A percentile compares a stretch with the other conserved stretches of the same genome.
Conservation (phyloP, 768 basidiomycete species). For the Agaricus sinodeliciosus region DNA sequence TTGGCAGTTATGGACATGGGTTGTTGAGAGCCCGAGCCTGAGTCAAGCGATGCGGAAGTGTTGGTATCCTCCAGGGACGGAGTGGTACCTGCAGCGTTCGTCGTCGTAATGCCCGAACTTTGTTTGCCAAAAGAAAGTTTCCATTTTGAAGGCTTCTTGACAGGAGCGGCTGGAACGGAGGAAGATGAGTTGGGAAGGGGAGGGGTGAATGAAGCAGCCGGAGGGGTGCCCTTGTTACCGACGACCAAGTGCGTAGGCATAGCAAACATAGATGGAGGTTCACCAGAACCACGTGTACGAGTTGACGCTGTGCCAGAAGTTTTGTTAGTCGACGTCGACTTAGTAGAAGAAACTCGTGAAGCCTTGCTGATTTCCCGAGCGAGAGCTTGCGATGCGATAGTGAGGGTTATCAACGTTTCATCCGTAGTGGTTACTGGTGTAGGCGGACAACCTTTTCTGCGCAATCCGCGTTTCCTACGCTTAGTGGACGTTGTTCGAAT, state of each 20-base stretch:
- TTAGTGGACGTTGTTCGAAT: constrained; percentile 70
- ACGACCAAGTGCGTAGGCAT: constrained; percentile 30
- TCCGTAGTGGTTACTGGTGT: constrained; percentile 35
- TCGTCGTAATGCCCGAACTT: constrained; percentile 25
- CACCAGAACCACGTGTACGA: constrained; percentile 26
- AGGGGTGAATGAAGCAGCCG: constrained; percentile 13
- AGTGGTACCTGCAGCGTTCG: constrained; percentile 29
- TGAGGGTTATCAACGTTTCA: constrained; percentile 62
- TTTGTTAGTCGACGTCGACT: constrained; percentile 23
- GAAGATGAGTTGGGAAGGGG: constrained; percentile 16
- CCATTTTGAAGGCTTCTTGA: constrained; percentile 86
- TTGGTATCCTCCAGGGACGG: constrained; percentile 35
- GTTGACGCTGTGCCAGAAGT: constrained; percentile 21
- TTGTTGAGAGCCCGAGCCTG: constrained; percentile 19
- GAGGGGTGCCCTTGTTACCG: constrained; percentile 15
- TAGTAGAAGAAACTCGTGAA: constrained; percentile 37
- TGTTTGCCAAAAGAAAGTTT: constrained; percentile 69
- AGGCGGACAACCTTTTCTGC: constrained; percentile 62
- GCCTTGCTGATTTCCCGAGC: constrained; percentile 79
- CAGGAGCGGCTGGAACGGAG: constrained; percentile 25
- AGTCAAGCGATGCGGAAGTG: constrained; percentile 23
- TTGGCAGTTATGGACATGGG: constrained; percentile 64
- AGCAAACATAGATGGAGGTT: constrained; percentile 41
- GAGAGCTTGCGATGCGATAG: constrained; percentile 73
- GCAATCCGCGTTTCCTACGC: constrained; percentile 76